Evolutionary conservation across 768 basidiomycete genomes (phyloP).

Genomic region (Termitomyces sp.): DNA sequence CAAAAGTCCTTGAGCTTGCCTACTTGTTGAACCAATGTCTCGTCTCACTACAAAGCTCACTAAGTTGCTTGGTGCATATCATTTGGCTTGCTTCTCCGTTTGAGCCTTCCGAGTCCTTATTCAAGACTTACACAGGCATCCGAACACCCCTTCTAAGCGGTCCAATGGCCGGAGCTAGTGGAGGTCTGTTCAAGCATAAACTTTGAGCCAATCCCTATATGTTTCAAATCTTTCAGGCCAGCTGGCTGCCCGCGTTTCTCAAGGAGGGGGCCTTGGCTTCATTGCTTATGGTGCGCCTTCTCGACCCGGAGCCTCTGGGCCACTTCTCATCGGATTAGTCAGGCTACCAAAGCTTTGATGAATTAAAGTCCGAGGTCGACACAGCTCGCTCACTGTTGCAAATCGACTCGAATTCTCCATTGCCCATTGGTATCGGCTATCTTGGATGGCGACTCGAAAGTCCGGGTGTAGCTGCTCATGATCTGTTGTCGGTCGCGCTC

Average conservation of each 20-base stretch:
- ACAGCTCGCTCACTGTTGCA: conserved; percentile 43
- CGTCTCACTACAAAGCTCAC: conserved; percentile 39
- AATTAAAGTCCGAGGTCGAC: conserved; percentile 44
- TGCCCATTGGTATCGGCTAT: conserved; percentile 72
- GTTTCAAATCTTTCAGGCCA: conserved; percentile 23
- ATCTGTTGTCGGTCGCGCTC: conserved; percentile 44
- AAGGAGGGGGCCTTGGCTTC: conserved; percentile 75
- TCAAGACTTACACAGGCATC: conserved; percentile 32
- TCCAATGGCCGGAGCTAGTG: conserved; percentile 69
- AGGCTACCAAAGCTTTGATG: conserved; percentile 45
- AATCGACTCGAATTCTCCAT: conserved; percentile 24
- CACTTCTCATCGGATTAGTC: background rate
- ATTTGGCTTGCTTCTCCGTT: background rate
- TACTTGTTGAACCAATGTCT: conserved; percentile 12
- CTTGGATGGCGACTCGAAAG: conserved; percentile 67
- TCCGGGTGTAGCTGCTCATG: conserved; percentile 27
- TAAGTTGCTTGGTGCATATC: conserved; percentile 41
- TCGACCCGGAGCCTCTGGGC: background rate
- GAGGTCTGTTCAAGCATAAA: conserved; percentile 31
- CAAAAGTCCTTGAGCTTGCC: background rate
- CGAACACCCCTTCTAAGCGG: conserved; percentile 55
- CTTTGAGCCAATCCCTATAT: background rate
- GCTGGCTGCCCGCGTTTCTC: conserved; percentile 54
- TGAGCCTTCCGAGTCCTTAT: background rate
- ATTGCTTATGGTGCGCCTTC: conserved; percentile 47